Base-by-base conservation (phyloP, 176 grass and related monocot species). In the Canna indica region DNA sequence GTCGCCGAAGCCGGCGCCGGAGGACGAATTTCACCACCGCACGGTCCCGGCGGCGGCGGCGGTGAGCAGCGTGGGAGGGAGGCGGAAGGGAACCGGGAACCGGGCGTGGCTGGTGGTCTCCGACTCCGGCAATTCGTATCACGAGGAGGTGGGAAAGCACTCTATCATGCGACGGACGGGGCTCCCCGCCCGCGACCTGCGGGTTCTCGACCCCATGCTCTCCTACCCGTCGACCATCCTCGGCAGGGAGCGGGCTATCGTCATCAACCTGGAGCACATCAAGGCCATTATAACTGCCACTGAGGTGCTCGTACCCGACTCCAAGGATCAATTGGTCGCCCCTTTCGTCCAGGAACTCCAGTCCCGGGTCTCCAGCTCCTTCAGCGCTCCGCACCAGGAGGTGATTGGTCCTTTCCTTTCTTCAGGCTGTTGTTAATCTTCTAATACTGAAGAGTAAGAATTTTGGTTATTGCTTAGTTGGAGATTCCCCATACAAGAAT, bases 191-290 rank as follows among this genome's bases (percentile, higher is more conserved):
- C 92, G 92, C 22, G 92, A 96, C 74, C 83, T 91, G 52, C 76
- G 92, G 48, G 46, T 86, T 50, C 88, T 96, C n/a, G 92, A 96
- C 34, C 85, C 85, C n/a, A 17, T 74, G 25, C 88, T 96, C 73
- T 52, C 85, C n/a, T 91, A 86, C 84, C 92, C 85, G 7, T 96
- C 91, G 65, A 84, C 85, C 17, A 88, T 96, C 50, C 70, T 96
- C 20, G 88, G 83, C 31, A 80, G 91, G 72, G 88, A 96, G n/a
- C 81, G 85, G 65, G 85, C 88, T 39, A 75, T 96, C 72, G 85
- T 96, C 53, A 61, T 96, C 25, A 96, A 82, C 70, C 80, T 91
- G 61, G 88, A 96, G 81, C 79, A 81, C 81, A 85, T 91, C 88
- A 84, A 80, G 79, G 85, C 71, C 71, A 80, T 91, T 44, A 72